A percentile compares a stretch with the other conserved stretches of the same genome.
phyloP scores from a whole-genome alignment of 2,329 filamentous ascomycete genomes.

The Penicillium sp. region DNA sequence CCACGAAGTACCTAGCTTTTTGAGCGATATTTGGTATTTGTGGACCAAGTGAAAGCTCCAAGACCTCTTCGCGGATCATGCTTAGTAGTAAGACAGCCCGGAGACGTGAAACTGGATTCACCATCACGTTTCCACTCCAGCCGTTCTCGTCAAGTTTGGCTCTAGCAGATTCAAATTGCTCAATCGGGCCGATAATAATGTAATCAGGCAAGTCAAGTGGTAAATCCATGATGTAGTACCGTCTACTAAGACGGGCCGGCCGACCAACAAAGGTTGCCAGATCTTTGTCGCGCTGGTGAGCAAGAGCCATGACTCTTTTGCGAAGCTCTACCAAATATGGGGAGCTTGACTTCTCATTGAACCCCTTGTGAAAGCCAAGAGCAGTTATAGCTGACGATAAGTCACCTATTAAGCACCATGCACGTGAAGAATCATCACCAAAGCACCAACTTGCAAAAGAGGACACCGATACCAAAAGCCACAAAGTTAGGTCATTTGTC shows the following conservation, averaged over 20 bases:
- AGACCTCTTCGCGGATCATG: neutral
- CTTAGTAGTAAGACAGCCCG: neutral
- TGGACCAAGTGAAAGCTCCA: neutral
- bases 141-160: neutral
- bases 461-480: neutral
- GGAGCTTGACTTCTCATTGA: neutral
- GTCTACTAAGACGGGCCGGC: neutral
- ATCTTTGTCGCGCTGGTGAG: neutral
- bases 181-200: neutral
- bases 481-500: neutral
- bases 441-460: neutral
- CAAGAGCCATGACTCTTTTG: neutral
- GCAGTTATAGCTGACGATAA: neutral
- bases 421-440: neutral
- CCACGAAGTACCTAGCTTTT: neutral
- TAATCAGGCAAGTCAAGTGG: neutral
- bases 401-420: neutral
- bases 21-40: neutral
- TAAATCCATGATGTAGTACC: neutral
- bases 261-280: neutral
- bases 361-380: neutral
- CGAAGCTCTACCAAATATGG: neutral
- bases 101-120: neutral
- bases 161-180: neutral
- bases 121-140: neutral